Base-by-base conservation (phyloP, 169 alveolate genomes). In the Plasmodium cynomolgi region DNA sequence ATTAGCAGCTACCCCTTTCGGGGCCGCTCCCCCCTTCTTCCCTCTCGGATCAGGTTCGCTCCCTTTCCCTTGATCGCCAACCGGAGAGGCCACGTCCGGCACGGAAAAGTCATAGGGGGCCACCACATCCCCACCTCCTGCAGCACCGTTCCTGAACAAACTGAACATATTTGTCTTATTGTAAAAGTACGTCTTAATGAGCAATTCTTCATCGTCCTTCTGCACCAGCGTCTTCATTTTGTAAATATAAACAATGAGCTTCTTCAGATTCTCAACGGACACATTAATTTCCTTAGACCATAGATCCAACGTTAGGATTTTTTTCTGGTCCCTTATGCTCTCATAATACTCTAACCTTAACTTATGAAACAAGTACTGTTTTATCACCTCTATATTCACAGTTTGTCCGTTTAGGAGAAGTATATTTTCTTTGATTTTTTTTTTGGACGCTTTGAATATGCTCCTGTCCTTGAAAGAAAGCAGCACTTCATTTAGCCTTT, bases 281-380 rank as follows among this genome's bases (percentile, higher is more conserved):
- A 90, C 74, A 90, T 90, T 90, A 62, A 90, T 90, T 81, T 90
- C 94, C 74, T 90, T 90, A 9, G 94, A 79, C 94, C 94, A 90
- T 81, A 90, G 72, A 26, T 90, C 94, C 73, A 90, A 37, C 2
- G 91, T 90, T 34, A 90, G 83, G 2, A 90, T 90, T 17, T 90
- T 90, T 44, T 90, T 90, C 54, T 90, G 90, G 50, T 90, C 94
- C 72, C 94, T 90, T 68, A 90, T 90, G 23, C 75, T 90, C 73
- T 90, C 94, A 71, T 90, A 90, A 81, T 90, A 90, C 50, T 90
- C 94, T 81, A 90, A 68, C 79, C 91, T 81, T 90, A 81, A 90
- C 23, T 90, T 90, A 68, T 90, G 83, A 47, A 90, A 90, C 47
- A 90, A 9, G 50, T 90, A 90, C 23, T 90, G 91, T 33, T 90